Evolutionary conservation across 2,329 filamentous ascomycete genomes (phyloP), one percentile per base, ranked within the genome.

Genomic region (Xylariaceae sp.): DNA sequence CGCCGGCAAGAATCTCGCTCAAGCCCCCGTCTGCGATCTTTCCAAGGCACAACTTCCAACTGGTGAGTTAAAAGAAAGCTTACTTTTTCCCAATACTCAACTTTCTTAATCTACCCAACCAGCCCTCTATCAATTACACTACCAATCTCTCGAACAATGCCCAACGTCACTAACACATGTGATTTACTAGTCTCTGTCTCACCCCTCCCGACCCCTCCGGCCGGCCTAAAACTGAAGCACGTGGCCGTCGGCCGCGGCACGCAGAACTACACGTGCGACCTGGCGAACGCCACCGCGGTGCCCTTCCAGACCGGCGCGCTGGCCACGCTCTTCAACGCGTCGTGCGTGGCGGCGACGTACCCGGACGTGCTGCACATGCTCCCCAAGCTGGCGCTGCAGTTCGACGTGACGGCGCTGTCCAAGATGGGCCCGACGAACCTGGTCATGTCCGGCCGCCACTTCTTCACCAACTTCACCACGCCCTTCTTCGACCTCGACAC

Each of bases 231-330:
- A 3, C 79, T 95, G 44, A 81, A 84, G 68, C 90, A 95, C 73
- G 88, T 97, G 49, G 90, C 88, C 68, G 78, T 97, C 58, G 93
- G 93, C 65, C 87, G 91, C 37, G 93, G 93, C 55, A 94, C 89
- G 6, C 87, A 97, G 76, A 97, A 97, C 81, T 97, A 97, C 78
- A 95, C 91, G 45, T 97, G 93, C 78, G 77, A 82, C 53, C 75
- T 80, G 48, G 73, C 73, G 58, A 82, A 88, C 63, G 69, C 82
- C 1, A 81, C 81, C 3, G 81, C 84, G 0, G 75, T 74, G 0
- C 92, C 93, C 11, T 78, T 77, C 8, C 79, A 86, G 15, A 72
- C 78, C 43, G 93, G 93, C 59, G 93, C 93, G 48, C 69, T 91
- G 0, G 93, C 93, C 49, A 86, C 84, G 1, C 89, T 97, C 64